Evolutionary conservation across 1,284 basidiomycete species (phyloP), one percentile per base, ranked within the genome.

Genomic region (Neonothopanus nambi): DNA sequence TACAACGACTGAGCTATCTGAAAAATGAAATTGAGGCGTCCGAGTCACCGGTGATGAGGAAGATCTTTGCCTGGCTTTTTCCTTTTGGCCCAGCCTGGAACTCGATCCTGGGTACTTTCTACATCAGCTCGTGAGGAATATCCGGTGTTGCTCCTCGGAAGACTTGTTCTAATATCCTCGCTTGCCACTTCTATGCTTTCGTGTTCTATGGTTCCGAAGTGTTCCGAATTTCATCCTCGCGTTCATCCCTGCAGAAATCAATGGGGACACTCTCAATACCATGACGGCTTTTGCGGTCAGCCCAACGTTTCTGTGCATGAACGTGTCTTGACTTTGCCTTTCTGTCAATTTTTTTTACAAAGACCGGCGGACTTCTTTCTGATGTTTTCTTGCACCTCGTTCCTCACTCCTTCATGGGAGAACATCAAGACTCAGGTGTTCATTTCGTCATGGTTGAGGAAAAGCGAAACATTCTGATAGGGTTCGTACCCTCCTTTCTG

Each of bases 221-320:
- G 82, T 94, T 52, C 93, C 92, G 49, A 95, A 95, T 73, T 91
- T 95, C 63, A 93, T 95, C 61, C 85, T 95, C 46, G 87, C 90
- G 7, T 92, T 93, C 66, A 94, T 95, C 58, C 92, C 92, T 21
- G 87, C 89, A 43, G 77, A 92, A 66, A 91, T 95, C 62, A 85
- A 88, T 69, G 77, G 80, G 13, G 79, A 91, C 65, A 93, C 90
- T 40, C 77, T 95, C 52, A 94, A 94, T 65, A 93, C 89, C 6
- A 94, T 95, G 91, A 94, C 89, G 37, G 88, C 89, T 8, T 91
- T 91, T 66, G 89, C 89, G 57, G 88, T 89, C 65, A 68, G 83
- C 68, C 51, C 50, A 42, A 49, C 58, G 59, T 52, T 49, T 48
- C 26, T 57, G 52, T 54, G 41, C 38, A 28, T 56, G 43, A 33